A percentile compares a stretch with the other conserved stretches of the same genome.
Evolutionary conservation across 2,329 filamentous ascomycete species (phyloP).

Genomic region (Endothia cerciana): DNA sequence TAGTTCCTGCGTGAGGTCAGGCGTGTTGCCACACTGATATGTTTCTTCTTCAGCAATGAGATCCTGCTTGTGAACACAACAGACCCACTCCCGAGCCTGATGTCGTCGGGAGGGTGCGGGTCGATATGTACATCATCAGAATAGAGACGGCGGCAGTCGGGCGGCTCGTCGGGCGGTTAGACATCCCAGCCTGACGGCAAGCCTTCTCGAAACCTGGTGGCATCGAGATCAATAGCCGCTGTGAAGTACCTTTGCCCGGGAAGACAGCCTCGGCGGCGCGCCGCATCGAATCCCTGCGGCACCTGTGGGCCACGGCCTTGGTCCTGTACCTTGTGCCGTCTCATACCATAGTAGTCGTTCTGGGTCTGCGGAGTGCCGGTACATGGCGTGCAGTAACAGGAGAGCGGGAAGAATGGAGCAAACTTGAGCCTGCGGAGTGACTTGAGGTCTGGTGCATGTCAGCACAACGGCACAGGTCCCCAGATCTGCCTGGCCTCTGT

Average conservation of each 20-base stretch:
- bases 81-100: neutral
- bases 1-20: neutral
- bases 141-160: conserved; percentile 7
- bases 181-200: conserved; percentile 7
- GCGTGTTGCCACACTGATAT: neutral
- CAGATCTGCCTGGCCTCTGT: neutral
- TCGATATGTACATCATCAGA: conserved; percentile 11
- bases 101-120: conserved; percentile 16
- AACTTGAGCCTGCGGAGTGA: conserved; percentile 2
- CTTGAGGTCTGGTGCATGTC: neutral
- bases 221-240: neutral
- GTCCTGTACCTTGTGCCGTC: conserved; percentile 5
- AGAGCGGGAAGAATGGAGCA: neutral
- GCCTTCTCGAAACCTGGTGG: conserved; percentile 1
- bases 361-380: neutral
- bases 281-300: neutral
- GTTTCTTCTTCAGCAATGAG: neutral
- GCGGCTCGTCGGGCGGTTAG: conserved; percentile 17
- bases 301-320: neutral
- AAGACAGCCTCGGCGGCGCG: neutral
- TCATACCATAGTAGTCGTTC: neutral
- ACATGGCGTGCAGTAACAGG: neutral
- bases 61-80: neutral
- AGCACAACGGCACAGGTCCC: neutral
- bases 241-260: conserved; percentile 4